phyloP scores from a whole-genome alignment of 2,329 filamentous ascomycete species.

The Pezicula neosporulosa region DNA sequence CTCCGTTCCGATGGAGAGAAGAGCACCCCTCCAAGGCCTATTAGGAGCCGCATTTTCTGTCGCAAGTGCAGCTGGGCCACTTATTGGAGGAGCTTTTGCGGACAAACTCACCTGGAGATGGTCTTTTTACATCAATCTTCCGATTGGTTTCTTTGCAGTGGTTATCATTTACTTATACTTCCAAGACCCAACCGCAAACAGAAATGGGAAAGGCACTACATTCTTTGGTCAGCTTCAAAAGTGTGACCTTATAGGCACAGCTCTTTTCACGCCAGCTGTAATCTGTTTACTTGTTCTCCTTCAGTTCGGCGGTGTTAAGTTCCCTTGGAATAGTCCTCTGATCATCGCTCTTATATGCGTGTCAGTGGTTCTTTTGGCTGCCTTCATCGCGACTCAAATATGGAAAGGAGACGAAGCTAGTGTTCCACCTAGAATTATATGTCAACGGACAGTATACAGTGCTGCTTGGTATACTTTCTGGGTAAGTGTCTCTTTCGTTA shows the following conservation, averaged over 20 bases:
- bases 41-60: conserved; percentile 18
- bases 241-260: conserved; percentile 39
- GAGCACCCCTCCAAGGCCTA: not conserved
- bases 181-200: conserved; percentile 41
- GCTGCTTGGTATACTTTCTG: too few species aligned
- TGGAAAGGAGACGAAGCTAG: conserved; percentile 34
- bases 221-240: conserved; percentile 18
- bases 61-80: conserved; percentile 18
- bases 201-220: conserved; percentile 50
- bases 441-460: too few species aligned
- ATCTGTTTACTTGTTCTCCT: conserved; percentile 38
- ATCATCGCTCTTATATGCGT: conserved; percentile 37
- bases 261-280: conserved; percentile 37
- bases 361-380: conserved; percentile 13
- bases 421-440: conserved; percentile 30
- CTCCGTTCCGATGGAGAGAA: conserved; percentile 25
- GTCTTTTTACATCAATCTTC: conserved; percentile 31
- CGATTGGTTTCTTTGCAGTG: conserved; percentile 51
- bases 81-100: conserved; percentile 17
- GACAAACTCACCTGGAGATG: not conserved
- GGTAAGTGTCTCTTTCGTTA: too few species aligned
- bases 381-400: conserved; percentile 29
- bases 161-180: conserved; percentile 55
- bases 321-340: conserved; percentile 35
- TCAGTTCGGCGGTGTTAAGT: conserved; percentile 38